Evolutionary conservation across 163 green algal genomes (phyloP).

Genomic region (Scenedesmus sp.): DNA sequence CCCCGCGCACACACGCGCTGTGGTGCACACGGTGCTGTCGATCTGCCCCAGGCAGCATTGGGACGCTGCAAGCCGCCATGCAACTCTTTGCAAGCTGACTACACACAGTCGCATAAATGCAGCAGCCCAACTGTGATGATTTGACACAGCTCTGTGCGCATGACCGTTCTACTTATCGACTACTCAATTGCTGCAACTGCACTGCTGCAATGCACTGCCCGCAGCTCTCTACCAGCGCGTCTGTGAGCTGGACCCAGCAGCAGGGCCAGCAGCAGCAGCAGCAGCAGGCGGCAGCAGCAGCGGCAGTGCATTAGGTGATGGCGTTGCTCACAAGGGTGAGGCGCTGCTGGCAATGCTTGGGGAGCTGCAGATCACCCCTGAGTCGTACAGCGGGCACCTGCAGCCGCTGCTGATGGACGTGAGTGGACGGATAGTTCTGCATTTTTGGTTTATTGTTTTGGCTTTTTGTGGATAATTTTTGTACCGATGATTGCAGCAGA

Average conservation of each 20-base stretch:
- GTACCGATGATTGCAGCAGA: no score
- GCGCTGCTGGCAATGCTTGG: constrained; percentile 66
- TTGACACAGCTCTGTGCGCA: background rate
- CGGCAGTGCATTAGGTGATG: background rate
- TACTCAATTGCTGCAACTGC: background rate
- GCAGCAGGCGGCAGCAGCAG: background rate
- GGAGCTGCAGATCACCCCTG: constrained; percentile 54
- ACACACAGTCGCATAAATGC: no score
- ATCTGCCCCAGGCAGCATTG: no score
- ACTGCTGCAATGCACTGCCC: background rate
- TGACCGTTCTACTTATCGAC: background rate
- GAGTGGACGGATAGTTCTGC: background rate
- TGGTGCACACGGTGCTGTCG: no score
- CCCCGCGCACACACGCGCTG: no score
- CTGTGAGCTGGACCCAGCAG: constrained; percentile 28
- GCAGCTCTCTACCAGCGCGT: constrained; percentile 46
- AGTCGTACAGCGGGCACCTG: constrained; percentile 41
- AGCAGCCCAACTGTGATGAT: no score
- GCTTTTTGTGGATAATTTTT: no score
- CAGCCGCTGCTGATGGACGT: constrained; percentile 45
- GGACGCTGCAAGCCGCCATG: no score
- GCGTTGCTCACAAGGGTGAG: constrained; percentile 24
- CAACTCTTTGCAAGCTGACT: no score
- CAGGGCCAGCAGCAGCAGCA: background rate
- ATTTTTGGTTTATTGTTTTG: background rate